Evolutionary conservation across 805 yeast species (phyloP), one percentile per base, ranked within the genome.

Genomic region (Saccharomyces paradoxus): DNA sequence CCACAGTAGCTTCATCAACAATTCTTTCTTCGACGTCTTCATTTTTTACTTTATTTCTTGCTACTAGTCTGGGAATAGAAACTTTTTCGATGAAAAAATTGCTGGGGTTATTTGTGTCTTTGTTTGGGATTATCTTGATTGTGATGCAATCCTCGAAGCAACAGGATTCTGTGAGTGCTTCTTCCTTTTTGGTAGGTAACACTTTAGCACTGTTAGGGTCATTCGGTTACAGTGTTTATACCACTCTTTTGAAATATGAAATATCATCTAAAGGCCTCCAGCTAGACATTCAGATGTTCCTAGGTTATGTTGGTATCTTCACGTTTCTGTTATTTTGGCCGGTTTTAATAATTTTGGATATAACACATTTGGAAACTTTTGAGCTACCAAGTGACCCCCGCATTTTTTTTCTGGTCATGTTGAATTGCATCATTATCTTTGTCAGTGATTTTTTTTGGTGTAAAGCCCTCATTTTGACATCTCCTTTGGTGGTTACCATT

Each of bases 361-460:
- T 68, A 53, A 57, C 77, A 0, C 84, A 83, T 0, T 65, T 81
- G 37, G 97, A 91, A 69, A 69, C 65, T 10, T 83, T 92, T 56
- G 88, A 81, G 61, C 64, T 85, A 37, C 97, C 97, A 1, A 72
- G 9, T 30, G 12, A 37, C 9, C 13, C 13, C 13, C 30, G n/a
- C 9, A 21, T 77, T 0, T 67, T 77, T 1, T 54, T 69, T 0
- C 72, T 73, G 41, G 80, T 84, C 3, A 50, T 77, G 0, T 56
- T 81, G 49, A 91, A 92, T 68, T 86, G 89, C 50, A 64, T 79
- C 31, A 81, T 89, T 41, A 87, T 96, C 0, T 83, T 92, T 59
- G 71, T 89, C 17, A 84, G 94, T 31, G 97, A 91, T 67, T 88
- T 84, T 63, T 82, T 92, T 63, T 91, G 98, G 98, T 96, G 95